These are phyloP conservation scores for Vaccinium darrowii DNA, from an alignment of 148 eudicot genomes.

Conservation along the genomic window DNA sequence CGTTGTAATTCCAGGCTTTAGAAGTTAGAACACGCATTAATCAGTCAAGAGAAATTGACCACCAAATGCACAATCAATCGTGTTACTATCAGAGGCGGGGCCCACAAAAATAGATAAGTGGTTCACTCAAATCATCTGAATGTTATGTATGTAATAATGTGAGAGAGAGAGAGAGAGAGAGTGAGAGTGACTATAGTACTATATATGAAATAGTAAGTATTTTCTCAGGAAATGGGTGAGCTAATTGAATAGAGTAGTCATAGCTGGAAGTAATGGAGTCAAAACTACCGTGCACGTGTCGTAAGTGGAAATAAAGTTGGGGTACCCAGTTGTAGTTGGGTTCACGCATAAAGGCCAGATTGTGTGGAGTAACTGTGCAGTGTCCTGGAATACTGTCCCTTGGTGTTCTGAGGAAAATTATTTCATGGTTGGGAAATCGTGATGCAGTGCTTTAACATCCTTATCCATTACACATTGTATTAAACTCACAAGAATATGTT, in stretches of 20 bases:
- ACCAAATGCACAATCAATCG: too few species aligned
- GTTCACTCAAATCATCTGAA: neutral
- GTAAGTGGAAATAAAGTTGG: neutral
- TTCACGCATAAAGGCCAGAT: neutral
- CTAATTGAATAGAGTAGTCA: neutral
- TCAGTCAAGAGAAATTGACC: too few species aligned
- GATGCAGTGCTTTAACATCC: too few species aligned
- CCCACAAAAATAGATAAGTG: neutral
- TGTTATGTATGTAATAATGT: neutral
- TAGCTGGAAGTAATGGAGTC: neutral
- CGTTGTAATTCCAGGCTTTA: neutral
- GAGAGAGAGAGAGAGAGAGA: too few species aligned
- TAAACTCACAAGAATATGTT: too few species aligned
- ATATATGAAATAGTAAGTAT: too few species aligned
- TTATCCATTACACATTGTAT: too few species aligned
- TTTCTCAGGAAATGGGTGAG: conserved; percentile 12
- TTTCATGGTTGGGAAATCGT: too few species aligned
- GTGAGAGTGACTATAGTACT: too few species aligned
- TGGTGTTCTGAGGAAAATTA: too few species aligned
- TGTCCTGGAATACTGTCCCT: too few species aligned
- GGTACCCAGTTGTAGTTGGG: conserved; percentile 5
- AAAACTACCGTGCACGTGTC: neutral
- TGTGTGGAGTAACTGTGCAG: neutral
- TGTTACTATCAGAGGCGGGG: neutral
- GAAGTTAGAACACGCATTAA: neutral